A percentile compares a stretch with the other conserved stretches of the same genome.
Evolutionary conservation across 148 eudicot species (phyloP).

Genomic region (Rhododendron williamsianum): DNA sequence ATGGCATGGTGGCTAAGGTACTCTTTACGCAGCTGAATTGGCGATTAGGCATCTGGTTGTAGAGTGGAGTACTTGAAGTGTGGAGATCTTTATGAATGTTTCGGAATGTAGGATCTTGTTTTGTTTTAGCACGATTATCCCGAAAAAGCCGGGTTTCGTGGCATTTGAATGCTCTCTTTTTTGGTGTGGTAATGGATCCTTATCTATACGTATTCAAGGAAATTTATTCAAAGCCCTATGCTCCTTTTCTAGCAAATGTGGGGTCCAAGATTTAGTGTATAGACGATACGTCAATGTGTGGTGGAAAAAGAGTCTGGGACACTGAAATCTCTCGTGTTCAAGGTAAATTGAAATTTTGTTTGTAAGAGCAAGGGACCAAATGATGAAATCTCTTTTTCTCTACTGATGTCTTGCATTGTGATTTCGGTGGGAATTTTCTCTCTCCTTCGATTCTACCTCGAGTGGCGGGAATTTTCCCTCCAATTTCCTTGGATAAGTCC

Average conservation of each 20-base stretch:
- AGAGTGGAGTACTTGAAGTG: background rate
- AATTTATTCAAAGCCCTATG: background rate
- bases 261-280: too few species aligned
- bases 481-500: background rate
- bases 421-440: too few species aligned
- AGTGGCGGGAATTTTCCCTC: too few species aligned
- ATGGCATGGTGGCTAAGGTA: slow-evolving; percentile 16
- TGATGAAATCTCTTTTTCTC: background rate
- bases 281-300: background rate
- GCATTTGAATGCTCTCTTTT: background rate
- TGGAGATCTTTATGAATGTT: background rate
- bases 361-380: background rate
- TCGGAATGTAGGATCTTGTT: background rate
- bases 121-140: background rate
- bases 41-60: background rate
- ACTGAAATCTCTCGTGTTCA: background rate
- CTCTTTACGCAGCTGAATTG: background rate
- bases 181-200: background rate
- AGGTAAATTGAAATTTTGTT: background rate
- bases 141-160: background rate
- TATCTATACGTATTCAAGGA: background rate
- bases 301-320: too few species aligned
- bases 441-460: too few species aligned
- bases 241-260: too few species aligned
- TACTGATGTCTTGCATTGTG: background rate